phyloP scores from a whole-genome alignment of 2,329 filamentous ascomycete genomes.

The Teratosphaeria zuluensis region DNA sequence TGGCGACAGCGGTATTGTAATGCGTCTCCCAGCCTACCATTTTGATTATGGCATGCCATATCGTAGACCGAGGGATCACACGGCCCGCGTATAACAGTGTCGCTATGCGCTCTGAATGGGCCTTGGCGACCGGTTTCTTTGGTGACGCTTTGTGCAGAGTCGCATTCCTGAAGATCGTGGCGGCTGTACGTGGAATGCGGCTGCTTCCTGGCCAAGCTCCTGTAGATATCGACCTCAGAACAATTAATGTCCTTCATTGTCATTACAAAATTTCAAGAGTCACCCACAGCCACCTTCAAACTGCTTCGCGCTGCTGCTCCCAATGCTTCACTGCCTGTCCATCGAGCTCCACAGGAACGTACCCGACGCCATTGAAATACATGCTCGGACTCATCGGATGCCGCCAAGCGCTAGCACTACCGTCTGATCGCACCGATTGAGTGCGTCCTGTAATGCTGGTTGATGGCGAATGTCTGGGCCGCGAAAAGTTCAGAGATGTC shows the following conservation, averaged over 20 bases:
- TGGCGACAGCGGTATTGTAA: conserved; percentile 16
- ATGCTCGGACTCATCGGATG: background rate
- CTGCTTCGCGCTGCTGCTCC: background rate
- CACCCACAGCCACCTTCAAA: background rate
- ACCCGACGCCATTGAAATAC: background rate
- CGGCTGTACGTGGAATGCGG: background rate
- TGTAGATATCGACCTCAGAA: background rate
- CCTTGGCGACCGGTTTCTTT: background rate
- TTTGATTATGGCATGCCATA: conserved; percentile 12
- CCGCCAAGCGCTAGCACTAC: background rate
- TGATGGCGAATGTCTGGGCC: conserved; percentile 6
- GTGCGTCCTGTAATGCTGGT: conserved; percentile 2
- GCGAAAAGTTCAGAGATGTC: background rate
- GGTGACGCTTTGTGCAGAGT: background rate
- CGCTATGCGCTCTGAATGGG: background rate
- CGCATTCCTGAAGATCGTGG: conserved; percentile 4
- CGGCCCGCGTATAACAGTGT: conserved; percentile 6
- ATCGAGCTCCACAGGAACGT: background rate
- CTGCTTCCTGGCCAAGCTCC: background rate
- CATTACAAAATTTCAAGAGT: background rate
- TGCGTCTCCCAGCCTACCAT: conserved; percentile 8
- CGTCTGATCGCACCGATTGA: conserved; percentile 2
- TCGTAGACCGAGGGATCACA: conserved; percentile 14
- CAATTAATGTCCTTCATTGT: background rate
- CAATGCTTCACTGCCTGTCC: background rate